These are phyloP conservation scores for Lonicera japonica DNA, from an alignment of 129 eudicot genomes.

Conservation along the genomic window DNA sequence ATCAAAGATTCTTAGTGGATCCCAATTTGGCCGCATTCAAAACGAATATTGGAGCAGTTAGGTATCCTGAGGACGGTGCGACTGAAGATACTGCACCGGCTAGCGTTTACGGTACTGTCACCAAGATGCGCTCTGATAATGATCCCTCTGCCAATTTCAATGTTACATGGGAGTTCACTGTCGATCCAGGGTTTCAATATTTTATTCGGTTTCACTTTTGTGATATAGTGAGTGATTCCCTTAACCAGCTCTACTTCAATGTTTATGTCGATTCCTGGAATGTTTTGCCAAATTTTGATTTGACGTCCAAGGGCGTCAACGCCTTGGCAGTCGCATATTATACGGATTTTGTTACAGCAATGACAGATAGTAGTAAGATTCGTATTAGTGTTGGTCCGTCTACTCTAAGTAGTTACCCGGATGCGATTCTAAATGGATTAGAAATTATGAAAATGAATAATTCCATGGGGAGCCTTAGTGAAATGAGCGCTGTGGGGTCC, in stretches of 20 bases:
- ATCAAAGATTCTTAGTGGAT: slow-evolving; percentile 24
- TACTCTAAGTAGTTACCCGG: slow-evolving; percentile 15
- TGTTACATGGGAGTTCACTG: slow-evolving; percentile 66
- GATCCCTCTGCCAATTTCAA: slow-evolving; percentile 56
- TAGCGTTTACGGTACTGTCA: slow-evolving; percentile 63
- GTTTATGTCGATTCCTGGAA: slow-evolving; percentile 38
- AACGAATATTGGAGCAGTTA: slow-evolving; percentile 24
- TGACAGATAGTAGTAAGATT: slow-evolving; percentile 15
- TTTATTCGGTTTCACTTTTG: slow-evolving; percentile 71
- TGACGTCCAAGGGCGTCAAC: slow-evolving; percentile 9
- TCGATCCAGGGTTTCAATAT: slow-evolving; percentile 64
- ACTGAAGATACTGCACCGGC: slow-evolving; percentile 54
- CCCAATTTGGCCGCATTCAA: slow-evolving; percentile 23
- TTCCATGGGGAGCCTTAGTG: slow-evolving; percentile 49
- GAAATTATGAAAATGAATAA: slow-evolving; percentile 75
- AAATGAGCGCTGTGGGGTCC: slow-evolving; percentile 15
- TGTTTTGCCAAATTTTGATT: slow-evolving; percentile 40
- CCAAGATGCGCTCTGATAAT: slow-evolving; percentile 32
- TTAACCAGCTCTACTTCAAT: slow-evolving; percentile 44
- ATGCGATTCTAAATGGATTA: slow-evolving; percentile 69
- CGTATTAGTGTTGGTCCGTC: slow-evolving; percentile 63
- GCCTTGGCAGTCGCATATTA: slow-evolving; percentile 38
- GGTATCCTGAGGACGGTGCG: slow-evolving; percentile 42
- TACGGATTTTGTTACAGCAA: slow-evolving; percentile 41
- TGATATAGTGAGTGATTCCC: slow-evolving; percentile 47